Conservation (phyloP, 2,329 filamentous ascomycete species). For the Thermochaetoides dissita region DNA sequence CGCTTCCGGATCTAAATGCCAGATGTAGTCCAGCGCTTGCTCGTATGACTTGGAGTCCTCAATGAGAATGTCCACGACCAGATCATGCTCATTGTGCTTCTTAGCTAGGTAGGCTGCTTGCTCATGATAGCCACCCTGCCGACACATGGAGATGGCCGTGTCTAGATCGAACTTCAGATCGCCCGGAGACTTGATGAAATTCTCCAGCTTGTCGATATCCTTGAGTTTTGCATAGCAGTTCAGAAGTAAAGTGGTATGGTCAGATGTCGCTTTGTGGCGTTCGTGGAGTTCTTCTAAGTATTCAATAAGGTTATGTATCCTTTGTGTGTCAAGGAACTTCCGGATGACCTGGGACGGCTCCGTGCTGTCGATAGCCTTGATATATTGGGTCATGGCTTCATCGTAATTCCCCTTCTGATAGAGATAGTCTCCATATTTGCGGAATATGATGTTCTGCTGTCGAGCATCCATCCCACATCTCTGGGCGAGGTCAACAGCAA, state of each 20-base stretch:
- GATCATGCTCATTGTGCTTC: slow-evolving; percentile 82
- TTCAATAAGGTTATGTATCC: slow-evolving; percentile 93
- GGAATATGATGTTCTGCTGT: slow-evolving; percentile 83
- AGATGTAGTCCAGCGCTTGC: slow-evolving; percentile 83
- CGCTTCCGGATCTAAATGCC: slow-evolving; percentile 64
- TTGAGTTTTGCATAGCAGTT: slow-evolving; percentile 98
- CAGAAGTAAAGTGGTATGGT: slow-evolving; percentile 84
- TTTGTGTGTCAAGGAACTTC: slow-evolving; percentile 92
- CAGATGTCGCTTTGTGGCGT: slow-evolving; percentile 79
- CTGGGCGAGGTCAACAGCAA: slow-evolving; percentile 85
- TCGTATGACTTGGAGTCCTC: slow-evolving; percentile 86
- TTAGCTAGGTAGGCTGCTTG: slow-evolving; percentile 92
- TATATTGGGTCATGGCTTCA: slow-evolving; percentile 97
- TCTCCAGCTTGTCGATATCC: slow-evolving; percentile 88
- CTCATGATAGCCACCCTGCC: slow-evolving; percentile 91
- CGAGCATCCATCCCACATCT: slow-evolving; percentile 67
- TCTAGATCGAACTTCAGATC: slow-evolving; percentile 95
- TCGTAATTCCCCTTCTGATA: slow-evolving; percentile 95
- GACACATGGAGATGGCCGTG: slow-evolving; percentile 92
- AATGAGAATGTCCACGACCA: slow-evolving; percentile 90
- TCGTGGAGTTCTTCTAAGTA: slow-evolving; percentile 95
- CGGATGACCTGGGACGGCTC: slow-evolving; percentile 93
- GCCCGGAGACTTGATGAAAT: slow-evolving; percentile 89
- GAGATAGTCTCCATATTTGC: slow-evolving; percentile 83
- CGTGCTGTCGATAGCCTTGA: slow-evolving; percentile 88